These are phyloP conservation scores for Pseudonitzschia multistriata DNA, from an alignment of 108 stramenopile genomes.

Conservation along the genomic window DNA sequence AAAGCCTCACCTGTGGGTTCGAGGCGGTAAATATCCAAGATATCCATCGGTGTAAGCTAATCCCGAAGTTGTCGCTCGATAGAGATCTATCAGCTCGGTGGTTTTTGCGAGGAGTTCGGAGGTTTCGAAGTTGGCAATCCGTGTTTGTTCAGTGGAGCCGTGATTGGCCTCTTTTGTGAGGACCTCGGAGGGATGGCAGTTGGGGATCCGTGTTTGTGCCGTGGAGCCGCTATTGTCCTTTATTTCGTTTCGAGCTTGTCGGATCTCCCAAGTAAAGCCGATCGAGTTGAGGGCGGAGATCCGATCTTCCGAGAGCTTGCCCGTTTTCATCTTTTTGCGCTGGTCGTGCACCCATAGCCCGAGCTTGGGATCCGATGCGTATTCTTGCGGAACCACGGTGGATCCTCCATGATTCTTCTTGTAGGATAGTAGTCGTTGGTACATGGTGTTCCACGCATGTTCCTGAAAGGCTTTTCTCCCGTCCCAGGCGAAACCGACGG, in stretches of 20 bases:
- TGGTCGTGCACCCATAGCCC: slow-evolving; percentile 26
- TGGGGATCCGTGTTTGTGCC: neutral
- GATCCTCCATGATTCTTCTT: neutral
- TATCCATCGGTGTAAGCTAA: too few relatives aligned
- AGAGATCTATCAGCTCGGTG: too few relatives aligned
- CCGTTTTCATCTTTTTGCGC: slow-evolving; percentile 18
- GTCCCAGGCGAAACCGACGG: too few relatives aligned
- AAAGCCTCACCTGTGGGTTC: too few relatives aligned
- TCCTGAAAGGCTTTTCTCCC: neutral
- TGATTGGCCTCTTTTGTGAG: too few relatives aligned
- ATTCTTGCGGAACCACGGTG: slow-evolving; percentile 2
- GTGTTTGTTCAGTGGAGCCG: too few relatives aligned
- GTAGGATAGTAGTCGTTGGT: neutral
- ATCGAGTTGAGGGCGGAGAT: slow-evolving; percentile 18
- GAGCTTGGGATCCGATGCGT: slow-evolving; percentile 16
- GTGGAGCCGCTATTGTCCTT: neutral
- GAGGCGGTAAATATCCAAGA: too few relatives aligned
- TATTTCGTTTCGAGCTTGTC: neutral
- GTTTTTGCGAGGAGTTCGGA: too few relatives aligned
- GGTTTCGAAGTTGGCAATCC: too few relatives aligned
- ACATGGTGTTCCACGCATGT: neutral
- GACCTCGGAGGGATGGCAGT: too few relatives aligned
- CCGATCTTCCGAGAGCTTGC: slow-evolving; percentile 18
- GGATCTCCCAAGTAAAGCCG: slow-evolving; percentile 23
- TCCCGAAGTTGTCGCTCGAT: too few relatives aligned